Base-by-base conservation (phyloP, 2,329 filamentous ascomycete species). In the Boeremia exigua region DNA sequence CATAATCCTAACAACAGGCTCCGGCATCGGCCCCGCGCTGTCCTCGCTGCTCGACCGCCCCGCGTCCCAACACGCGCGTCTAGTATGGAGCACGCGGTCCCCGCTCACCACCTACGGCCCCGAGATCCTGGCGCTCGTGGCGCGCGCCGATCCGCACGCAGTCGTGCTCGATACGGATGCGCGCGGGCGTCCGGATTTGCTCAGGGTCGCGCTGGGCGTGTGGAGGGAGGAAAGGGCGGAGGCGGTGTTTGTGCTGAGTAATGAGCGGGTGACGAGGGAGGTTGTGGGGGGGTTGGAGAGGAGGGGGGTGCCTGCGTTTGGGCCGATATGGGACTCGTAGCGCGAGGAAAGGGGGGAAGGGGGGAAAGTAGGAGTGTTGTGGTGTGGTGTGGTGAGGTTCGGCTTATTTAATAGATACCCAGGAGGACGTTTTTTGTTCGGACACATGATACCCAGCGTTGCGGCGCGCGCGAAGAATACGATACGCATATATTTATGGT, bases 231-330 rank as follows among this genome's bases (percentile, higher is more conserved):
- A 78, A 25, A 61, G 75, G 0, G 81, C 82, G 1, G 88, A 92
- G 78, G 89, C 88, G 2, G 87, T 91, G 33, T 87, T 91, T 67
- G 82, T 91, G 56, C 88, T 92, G 65, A 86, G 86, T 51, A 92
- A 92, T 70, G 84, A 87, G 54, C 81, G 76, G 53, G 81, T 91
- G 30, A 91, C 88, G 15, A 82, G 81, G 66, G 85, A 84, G 76
- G 80, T 92, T 1, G 88, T 92, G 0, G 89, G 87, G 69, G 86
- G 83, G 8, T 76, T 92, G 46, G 88, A 91, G 75, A 81, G 79
- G 33, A 80, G 86, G 51, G 87, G 88, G 0, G 74, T 91, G 7
- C 81, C 85, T 2, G 88, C 88, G 8, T 92, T 84, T 75, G 90
- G 89, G 6, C 87, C 89, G 8, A 90, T 92, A 64, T 92, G 88